A percentile compares a stretch with the other conserved stretches of the same genome.
Evolutionary conservation across 352 stramenopile genomes (phyloP).

Genomic region (Globisporangium orthogonon): DNA sequence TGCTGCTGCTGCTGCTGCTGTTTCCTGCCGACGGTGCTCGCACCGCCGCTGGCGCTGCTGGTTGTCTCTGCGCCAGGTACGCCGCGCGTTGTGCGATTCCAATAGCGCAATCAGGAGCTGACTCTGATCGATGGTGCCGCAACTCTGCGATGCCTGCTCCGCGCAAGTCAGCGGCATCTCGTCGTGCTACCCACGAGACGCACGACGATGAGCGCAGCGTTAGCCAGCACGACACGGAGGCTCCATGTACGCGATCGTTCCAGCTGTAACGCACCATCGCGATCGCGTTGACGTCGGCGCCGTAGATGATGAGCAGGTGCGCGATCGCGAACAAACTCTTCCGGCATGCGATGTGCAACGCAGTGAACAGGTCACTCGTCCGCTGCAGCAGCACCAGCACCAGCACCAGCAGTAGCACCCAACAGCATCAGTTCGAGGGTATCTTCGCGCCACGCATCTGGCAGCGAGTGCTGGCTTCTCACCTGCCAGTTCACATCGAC

Average conservation of each 20-base stretch:
- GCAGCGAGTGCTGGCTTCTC: background rate
- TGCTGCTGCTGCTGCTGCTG: background rate
- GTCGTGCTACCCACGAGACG: slow-evolving; percentile 31
- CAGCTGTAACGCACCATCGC: slow-evolving; percentile 23
- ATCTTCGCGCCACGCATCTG: background rate
- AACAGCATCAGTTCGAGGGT: too few species aligned
- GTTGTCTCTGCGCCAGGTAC: slow-evolving; percentile 38
- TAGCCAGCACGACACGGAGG: background rate
- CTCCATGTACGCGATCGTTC: too few species aligned
- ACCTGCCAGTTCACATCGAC: slow-evolving; percentile 76
- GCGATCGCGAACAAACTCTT: slow-evolving; percentile 55
- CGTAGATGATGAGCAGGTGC: slow-evolving; percentile 62
- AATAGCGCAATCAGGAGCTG: slow-evolving; percentile 33
- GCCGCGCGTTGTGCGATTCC: slow-evolving; percentile 30
- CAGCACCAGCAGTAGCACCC: too few species aligned
- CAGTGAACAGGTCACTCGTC: slow-evolving; percentile 49
- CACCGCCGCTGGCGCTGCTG: background rate
- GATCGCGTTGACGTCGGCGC: slow-evolving; percentile 68
- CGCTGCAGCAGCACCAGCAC: slow-evolving; percentile 14
- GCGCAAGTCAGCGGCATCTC: slow-evolving; percentile 58
- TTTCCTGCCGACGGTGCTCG: background rate
- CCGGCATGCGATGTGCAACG: slow-evolving; percentile 55
- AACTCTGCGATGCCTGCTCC: slow-evolving; percentile 11
- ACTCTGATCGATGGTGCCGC: slow-evolving; percentile 12
- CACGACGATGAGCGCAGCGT: background rate